Percentiles rank a stretch among this genome's conserved stretches.
phyloP scores from a whole-genome alignment of 225 moss, liverwort and hornwort genomes.

The Sphagnum tenellum region DNA sequence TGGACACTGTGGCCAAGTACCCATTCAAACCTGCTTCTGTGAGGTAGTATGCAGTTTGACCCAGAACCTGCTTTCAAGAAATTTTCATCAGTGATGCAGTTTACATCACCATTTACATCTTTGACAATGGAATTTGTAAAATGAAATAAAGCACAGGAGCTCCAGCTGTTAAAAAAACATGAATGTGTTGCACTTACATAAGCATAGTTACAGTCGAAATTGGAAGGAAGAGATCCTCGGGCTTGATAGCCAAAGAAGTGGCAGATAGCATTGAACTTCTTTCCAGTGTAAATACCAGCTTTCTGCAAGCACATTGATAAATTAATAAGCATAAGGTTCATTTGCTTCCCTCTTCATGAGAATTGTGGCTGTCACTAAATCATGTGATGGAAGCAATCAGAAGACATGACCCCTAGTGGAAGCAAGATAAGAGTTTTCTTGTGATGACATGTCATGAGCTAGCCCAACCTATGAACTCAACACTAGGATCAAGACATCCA shows the following conservation, averaged over 20 bases:
- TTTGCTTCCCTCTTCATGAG: too few species aligned
- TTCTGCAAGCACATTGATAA: constrained; percentile 31
- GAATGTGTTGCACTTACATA: constrained; percentile 42
- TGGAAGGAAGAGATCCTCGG: constrained; percentile 92
- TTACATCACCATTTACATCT: background rate
- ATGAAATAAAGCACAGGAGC: background rate
- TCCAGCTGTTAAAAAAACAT: constrained; percentile 7
- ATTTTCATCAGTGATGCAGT: background rate
- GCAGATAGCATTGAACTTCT: constrained; percentile 97
- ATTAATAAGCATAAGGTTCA: too few species aligned
- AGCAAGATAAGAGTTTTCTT: too few species aligned
- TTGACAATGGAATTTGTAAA: background rate
- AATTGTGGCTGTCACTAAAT: too few species aligned
- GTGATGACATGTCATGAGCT: too few species aligned
- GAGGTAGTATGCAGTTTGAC: constrained; percentile 83
- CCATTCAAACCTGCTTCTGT: constrained; percentile 85
- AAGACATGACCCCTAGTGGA: too few species aligned
- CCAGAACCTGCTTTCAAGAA: constrained; percentile 53
- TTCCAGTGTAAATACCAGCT: constrained; percentile 72
- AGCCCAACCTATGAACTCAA: too few species aligned
- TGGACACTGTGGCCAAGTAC: constrained; percentile 92
- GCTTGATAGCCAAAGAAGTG: constrained; percentile 99
- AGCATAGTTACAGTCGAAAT: constrained; percentile 94
- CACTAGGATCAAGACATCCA: too few species aligned
- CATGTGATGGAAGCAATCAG: too few species aligned